Conservation (phyloP, 306 rosid species). For the Senna siamea region DNA sequence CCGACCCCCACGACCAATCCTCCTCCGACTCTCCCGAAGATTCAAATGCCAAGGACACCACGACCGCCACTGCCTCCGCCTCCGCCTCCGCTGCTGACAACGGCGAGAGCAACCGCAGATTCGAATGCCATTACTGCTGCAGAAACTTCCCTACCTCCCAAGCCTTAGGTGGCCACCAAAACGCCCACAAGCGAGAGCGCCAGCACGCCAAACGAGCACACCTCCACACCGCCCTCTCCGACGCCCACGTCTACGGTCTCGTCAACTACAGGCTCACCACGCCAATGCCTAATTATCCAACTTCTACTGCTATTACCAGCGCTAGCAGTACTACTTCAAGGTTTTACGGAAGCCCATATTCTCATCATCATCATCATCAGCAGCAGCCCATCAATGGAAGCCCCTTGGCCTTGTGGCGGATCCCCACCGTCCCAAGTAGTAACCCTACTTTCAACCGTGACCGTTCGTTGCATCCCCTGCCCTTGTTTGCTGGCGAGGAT, state of each 20-base stretch:
- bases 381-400: slow-evolving; percentile 71
- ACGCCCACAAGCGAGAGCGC: slow-evolving; percentile 90
- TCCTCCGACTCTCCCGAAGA: slow-evolving; percentile 48
- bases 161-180: slow-evolving; percentile 96
- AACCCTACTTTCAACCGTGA: slow-evolving; percentile 62
- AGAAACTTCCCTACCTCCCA: slow-evolving; percentile 94
- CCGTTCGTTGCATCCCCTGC: slow-evolving; percentile 53
- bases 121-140: slow-evolving; percentile 94
- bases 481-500: slow-evolving; percentile 59
- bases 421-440: slow-evolving; percentile 56
- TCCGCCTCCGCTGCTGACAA: too few species aligned
- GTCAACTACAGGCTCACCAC: slow-evolving; percentile 62
- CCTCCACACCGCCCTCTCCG: slow-evolving; percentile 63
- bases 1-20: slow-evolving; percentile 31
- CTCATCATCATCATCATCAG: slow-evolving; percentile 51
- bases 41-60: slow-evolving; percentile 28
- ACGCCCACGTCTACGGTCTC: slow-evolving; percentile 69
- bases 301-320: slow-evolving; percentile 36
- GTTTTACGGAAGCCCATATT: slow-evolving; percentile 57
- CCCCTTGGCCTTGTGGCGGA: slow-evolving; percentile 74
- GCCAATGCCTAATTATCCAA: slow-evolving; percentile 46
- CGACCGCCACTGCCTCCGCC: not conserved
- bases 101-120: slow-evolving; percentile 69
- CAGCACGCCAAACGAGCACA: slow-evolving; percentile 92
- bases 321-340: slow-evolving; percentile 42